A percentile compares a stretch with the other conserved stretches of the same genome.
These are phyloP conservation scores for Gelatoporia subvermispora DNA, from an alignment of 768 basidiomycete genomes.

Conservation along the genomic window DNA sequence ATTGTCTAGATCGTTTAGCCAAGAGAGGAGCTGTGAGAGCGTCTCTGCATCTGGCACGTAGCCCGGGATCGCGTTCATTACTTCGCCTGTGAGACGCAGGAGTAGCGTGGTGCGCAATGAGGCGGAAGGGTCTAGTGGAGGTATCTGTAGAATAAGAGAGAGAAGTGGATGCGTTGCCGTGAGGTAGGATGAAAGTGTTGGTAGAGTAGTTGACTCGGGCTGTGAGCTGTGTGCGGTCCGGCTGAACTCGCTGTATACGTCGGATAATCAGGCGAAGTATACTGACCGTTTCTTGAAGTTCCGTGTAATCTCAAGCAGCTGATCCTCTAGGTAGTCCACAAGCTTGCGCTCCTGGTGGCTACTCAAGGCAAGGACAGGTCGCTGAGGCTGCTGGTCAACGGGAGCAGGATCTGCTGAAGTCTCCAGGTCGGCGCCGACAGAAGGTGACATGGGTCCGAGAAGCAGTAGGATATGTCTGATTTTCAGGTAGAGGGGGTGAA, in stretches of 20 bases:
- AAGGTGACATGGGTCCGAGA: no score
- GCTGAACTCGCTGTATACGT: slow-evolving; percentile 1
- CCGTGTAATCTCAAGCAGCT: slow-evolving; percentile 60
- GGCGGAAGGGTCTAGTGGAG: slow-evolving; percentile 67
- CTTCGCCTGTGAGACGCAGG: slow-evolving; percentile 69
- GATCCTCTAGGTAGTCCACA: slow-evolving; percentile 58
- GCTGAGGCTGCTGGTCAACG: neutral
- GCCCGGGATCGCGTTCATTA: slow-evolving; percentile 54
- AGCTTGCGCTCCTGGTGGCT: slow-evolving; percentile 57
- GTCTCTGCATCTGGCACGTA: slow-evolving; percentile 44
- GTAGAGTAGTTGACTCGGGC: slow-evolving; percentile 43
- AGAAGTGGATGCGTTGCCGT: slow-evolving; percentile 51
- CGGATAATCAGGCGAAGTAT: neutral
- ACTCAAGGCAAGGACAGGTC: slow-evolving; percentile 4
- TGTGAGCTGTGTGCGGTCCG: slow-evolving; percentile 31
- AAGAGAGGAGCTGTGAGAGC: slow-evolving; percentile 54
- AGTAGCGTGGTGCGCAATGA: slow-evolving; percentile 60
- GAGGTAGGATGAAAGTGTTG: slow-evolving; percentile 58
- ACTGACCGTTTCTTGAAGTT: slow-evolving; percentile 73
- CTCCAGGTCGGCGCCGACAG: no score
- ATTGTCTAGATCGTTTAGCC: slow-evolving; percentile 68
- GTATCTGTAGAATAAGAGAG: slow-evolving; percentile 65
- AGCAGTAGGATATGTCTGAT: no score
- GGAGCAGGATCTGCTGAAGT: no score
- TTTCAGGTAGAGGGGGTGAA: no score